Percentiles rank a stretch among this genome's conserved stretches.
Conservation (phyloP, 2,329 filamentous ascomycete genomes). For the Penicillium sp. region DNA sequence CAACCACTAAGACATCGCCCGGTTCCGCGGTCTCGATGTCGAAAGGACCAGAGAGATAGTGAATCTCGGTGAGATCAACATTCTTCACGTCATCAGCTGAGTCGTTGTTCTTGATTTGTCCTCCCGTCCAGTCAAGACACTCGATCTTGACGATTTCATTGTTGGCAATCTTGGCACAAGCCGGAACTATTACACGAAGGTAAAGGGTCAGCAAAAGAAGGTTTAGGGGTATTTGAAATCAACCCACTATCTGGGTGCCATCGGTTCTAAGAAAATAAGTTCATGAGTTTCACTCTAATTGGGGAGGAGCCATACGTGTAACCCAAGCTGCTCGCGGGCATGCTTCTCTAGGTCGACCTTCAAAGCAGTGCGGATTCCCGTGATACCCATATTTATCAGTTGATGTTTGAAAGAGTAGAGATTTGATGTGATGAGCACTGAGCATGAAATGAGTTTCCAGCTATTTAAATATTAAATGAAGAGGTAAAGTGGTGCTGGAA, state of each 20-base stretch:
- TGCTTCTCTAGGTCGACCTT: conserved; percentile 73
- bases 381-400: conserved; percentile 34
- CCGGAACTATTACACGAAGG: conserved; percentile 62
- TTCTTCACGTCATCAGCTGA: conserved; percentile 84
- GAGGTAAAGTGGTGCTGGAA: not conserved
- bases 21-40: conserved; percentile 82
- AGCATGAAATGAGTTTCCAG: not conserved
- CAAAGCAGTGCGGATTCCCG: conserved; percentile 66
- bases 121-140: conserved; percentile 77
- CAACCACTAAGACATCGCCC: conserved; percentile 80
- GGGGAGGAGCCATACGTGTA: conserved; percentile 62
- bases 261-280: conserved; percentile 64
- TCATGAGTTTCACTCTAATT: not conserved
- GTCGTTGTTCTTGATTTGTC: conserved; percentile 87
- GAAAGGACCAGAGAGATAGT: conserved; percentile 88
- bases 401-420: not conserved
- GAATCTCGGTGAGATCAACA: conserved; percentile 79
- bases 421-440: not conserved
- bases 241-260: conserved; percentile 85
- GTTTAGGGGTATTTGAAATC: not conserved
- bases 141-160: conserved; percentile 91
- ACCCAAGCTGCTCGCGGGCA: conserved; percentile 65
- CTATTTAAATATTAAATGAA: not conserved
- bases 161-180: conserved; percentile 70
- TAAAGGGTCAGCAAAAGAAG: not conserved